Evolutionary conservation across 2,329 filamentous ascomycete genomes (phyloP), one percentile per base, ranked within the genome.

Genomic region (Talaromyces sp.): DNA sequence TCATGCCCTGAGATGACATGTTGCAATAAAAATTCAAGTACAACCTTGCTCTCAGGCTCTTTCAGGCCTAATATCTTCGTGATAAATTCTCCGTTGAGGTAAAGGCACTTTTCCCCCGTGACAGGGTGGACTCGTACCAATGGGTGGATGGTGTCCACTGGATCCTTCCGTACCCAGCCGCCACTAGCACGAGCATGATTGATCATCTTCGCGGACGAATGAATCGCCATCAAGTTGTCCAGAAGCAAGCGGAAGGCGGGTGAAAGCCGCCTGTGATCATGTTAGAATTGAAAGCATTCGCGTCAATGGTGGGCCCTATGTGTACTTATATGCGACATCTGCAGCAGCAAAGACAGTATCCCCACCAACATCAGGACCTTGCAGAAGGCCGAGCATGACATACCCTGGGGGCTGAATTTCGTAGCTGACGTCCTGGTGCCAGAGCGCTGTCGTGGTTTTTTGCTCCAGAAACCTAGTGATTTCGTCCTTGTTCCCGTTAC

Each of bases 211-310:
- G 5, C 13, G 19, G 5, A 45, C n/a, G 22, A 2, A 45, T 0
- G 76, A 79, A 55, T 80, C 78, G 85, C 87, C 3, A 79, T 71
- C 59, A 78, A 80, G 5, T 86, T 86, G 64, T 89, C 86, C 60
- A 89, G 87, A 53, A 89, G 82, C 67, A 81, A 81, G 39, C 87
- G 84, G 73, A 89, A 89, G 2, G 76, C 81, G 0, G 86, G 87
- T 1, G 84, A 87, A 0, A 89, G 78, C 71, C 89, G 89, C 4
- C 7, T 28, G 25, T 28, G 7, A 28, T n/a, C n/a, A n/a, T n/a
- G n/a, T n/a, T n/a, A n/a, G n/a, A n/a, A n/a, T n/a, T n/a, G n/a
- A n/a, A n/a, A n/a, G n/a, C n/a, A n/a, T n/a, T n/a, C n/a, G n/a
- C n/a, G n/a, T n/a, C n/a, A n/a, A n/a, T n/a, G n/a, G n/a, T n/a